Conservation (phyloP, 768 basidiomycete species). For the Termitomyces sp. region DNA sequence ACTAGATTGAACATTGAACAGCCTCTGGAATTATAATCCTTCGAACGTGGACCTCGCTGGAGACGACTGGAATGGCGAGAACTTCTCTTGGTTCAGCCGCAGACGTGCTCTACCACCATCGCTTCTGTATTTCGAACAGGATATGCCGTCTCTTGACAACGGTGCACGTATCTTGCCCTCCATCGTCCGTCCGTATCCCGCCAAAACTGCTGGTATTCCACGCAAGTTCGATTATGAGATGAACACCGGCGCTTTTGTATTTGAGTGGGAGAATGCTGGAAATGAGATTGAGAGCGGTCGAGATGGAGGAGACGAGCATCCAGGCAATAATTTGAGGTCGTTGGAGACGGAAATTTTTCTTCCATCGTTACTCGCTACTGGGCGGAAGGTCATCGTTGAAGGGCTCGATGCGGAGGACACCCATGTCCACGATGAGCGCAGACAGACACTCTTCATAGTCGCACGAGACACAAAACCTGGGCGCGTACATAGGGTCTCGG, state of each 20-base stretch:
- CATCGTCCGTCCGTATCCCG: slow-evolving; percentile 85
- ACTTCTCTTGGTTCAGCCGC: slow-evolving; percentile 90
- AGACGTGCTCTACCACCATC: slow-evolving; percentile 50
- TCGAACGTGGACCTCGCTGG: slow-evolving; percentile 72
- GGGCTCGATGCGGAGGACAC: slow-evolving; percentile 47
- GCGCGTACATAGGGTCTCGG: slow-evolving; percentile 40
- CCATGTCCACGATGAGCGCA: slow-evolving; percentile 53
- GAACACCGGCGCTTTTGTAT: slow-evolving; percentile 61
- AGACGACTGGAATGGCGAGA: slow-evolving; percentile 95
- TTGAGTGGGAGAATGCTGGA: slow-evolving; percentile 52
- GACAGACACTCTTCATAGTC: slow-evolving; percentile 74
- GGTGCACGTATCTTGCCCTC: slow-evolving; percentile 74
- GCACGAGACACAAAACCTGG: slow-evolving; percentile 36
- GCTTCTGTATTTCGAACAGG: slow-evolving; percentile 53
- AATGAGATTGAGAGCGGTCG: slow-evolving; percentile 2
- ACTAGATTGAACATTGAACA: slow-evolving; percentile 21
- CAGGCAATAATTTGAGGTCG: slow-evolving; percentile 18
- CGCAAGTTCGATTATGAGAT: slow-evolving; percentile 70
- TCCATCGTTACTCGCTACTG: slow-evolving; percentile 55
- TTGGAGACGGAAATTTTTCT: slow-evolving; percentile 81
- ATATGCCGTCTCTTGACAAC: slow-evolving; percentile 68
- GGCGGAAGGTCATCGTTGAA: slow-evolving; percentile 50
- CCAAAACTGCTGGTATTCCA: slow-evolving; percentile 87
- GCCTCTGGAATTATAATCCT: slow-evolving; percentile 95
- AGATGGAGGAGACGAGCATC: not conserved